phyloP scores from a whole-genome alignment of 208 protist genomes.

The Acanthamoeba divionensis region DNA sequence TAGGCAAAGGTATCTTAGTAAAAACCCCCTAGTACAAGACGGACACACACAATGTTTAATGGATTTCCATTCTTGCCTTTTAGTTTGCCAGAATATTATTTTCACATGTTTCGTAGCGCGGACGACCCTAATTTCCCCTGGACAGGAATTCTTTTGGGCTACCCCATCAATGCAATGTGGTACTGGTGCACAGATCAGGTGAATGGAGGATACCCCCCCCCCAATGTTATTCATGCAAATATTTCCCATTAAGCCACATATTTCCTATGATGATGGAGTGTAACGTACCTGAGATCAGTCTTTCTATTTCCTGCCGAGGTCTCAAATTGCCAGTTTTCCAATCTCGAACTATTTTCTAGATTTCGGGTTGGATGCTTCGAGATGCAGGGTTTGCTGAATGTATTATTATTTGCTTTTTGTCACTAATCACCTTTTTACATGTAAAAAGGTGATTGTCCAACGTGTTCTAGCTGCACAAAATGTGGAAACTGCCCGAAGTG shows the following conservation, averaged over 20 bases:
- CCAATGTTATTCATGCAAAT: no score
- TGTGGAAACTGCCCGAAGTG: slow-evolving; percentile 21
- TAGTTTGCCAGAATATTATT: slow-evolving; percentile 52
- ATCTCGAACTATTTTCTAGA: no score
- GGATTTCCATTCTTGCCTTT: not conserved
- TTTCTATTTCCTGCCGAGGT: no score
- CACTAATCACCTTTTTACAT: no score
- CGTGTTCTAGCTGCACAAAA: slow-evolving; percentile 59
- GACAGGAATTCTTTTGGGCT: slow-evolving; percentile 54
- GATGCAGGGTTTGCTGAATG: no score
- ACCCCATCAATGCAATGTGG: slow-evolving; percentile 54
- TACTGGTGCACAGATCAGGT: slow-evolving; percentile 72
- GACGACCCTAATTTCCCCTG: slow-evolving; percentile 58
- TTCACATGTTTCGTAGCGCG: slow-evolving; percentile 46
- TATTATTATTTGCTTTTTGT: no score
- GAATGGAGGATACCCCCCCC: not conserved
- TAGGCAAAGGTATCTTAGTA: not conserved
- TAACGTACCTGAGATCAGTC: not conserved
- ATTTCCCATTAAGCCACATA: not conserved
- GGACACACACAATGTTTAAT: no score
- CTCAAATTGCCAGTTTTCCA: no score
- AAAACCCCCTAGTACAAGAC: no score
- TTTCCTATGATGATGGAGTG: not conserved
- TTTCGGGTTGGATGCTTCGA: no score
- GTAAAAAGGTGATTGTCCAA: slow-evolving; percentile 59